These are phyloP conservation scores for Euphorbia tirucalli DNA, from an alignment of 345 rosid genomes.

Conservation along the genomic window DNA sequence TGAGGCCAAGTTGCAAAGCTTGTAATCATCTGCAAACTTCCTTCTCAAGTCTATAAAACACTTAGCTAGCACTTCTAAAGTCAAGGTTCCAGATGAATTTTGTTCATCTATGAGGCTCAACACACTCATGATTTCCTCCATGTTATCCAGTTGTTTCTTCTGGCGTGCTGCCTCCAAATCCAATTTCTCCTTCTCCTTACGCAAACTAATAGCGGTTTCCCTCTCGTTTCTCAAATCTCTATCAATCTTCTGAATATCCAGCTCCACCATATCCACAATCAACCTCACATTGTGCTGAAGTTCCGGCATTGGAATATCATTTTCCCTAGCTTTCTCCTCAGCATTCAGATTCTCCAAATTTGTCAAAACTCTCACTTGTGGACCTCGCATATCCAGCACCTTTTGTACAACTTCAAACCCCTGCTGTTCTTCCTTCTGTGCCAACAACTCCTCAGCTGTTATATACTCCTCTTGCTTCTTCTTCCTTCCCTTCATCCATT, in stretches of 20 bases:
- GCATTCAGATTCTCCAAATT: slow-evolving; percentile 89
- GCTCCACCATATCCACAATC: slow-evolving; percentile 75
- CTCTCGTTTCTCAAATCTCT: slow-evolving; percentile 77
- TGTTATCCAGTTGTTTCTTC: slow-evolving; percentile 53
- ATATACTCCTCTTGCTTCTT: slow-evolving; percentile 38
- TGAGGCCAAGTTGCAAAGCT: slow-evolving; percentile 68
- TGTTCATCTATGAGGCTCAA: slow-evolving; percentile 54
- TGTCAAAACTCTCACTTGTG: slow-evolving; percentile 76
- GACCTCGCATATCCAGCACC: slow-evolving; percentile 94
- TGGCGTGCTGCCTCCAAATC: slow-evolving; percentile 48
- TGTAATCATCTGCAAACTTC: slow-evolving; percentile 65
- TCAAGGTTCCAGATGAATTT: slow-evolving; percentile 51
- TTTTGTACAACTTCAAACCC: slow-evolving; percentile 77
- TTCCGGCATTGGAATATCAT: slow-evolving; percentile 90
- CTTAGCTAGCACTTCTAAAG: slow-evolving; percentile 58
- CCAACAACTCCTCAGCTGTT: slow-evolving; percentile 74
- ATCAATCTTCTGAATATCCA: slow-evolving; percentile 85
- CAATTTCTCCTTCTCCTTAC: slow-evolving; percentile 74
- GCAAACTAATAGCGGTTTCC: slow-evolving; percentile 79
- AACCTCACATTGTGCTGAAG: slow-evolving; percentile 77
- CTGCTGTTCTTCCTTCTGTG: slow-evolving; percentile 70
- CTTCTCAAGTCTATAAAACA: slow-evolving; percentile 50
- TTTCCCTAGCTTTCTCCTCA: slow-evolving; percentile 80
- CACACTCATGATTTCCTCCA: slow-evolving; percentile 52
- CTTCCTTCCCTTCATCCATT: slow-evolving; percentile 65